Base-by-base conservation (phyloP, 129 eudicot genomes). In the Flaveria trinervia region DNA sequence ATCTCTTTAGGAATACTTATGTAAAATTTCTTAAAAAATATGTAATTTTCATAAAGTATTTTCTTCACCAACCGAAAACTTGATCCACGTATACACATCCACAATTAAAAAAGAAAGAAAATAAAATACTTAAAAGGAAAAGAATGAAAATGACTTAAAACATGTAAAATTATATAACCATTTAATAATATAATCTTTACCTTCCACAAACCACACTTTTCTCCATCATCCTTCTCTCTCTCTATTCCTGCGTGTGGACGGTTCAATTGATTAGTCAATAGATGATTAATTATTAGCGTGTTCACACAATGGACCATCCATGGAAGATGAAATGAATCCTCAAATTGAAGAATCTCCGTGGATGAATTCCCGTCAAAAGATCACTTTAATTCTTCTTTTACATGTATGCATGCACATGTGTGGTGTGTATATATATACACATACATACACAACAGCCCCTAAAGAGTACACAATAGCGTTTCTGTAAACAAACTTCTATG, bases 221-320 rank as follows among this genome's bases (percentile, higher is more conserved):
- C 39, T 60, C 65, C 30, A 12, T 23, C 41, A 11, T 55, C 26
- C 3, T 11, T 18, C 66, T 9, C 65, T 20, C 65, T 56, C 14
- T 9, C 15, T 3, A n/a, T n/a, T 30, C 23, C 30, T 2, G 3
- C 10, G 60, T 54, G 60, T 54, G 23, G 15, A 49, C n/a, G 33
- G 4, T 20, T 57, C 7, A 33, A 33, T 33, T 57, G 33, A 13
- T 8, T 17, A 57, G 65, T 57, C 65, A 57, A 52, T n/a, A 20
- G 30, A 57, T 57, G 65, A 57, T 57, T 57, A 57, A 18, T 57
- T 57, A 18, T 18, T 57, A 57, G 23, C 10, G 65, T 60, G 66
- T 60, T 60, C 66, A 60, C 66, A 60, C 23, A 3, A 4, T 60
- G 66, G 66, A 59, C 66, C 66, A 59, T 59, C 36, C 16, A 9